Evolutionary conservation across 2,329 filamentous ascomycete genomes (phyloP), one percentile per base, ranked within the genome.

Genomic region (Xylaria sp.): DNA sequence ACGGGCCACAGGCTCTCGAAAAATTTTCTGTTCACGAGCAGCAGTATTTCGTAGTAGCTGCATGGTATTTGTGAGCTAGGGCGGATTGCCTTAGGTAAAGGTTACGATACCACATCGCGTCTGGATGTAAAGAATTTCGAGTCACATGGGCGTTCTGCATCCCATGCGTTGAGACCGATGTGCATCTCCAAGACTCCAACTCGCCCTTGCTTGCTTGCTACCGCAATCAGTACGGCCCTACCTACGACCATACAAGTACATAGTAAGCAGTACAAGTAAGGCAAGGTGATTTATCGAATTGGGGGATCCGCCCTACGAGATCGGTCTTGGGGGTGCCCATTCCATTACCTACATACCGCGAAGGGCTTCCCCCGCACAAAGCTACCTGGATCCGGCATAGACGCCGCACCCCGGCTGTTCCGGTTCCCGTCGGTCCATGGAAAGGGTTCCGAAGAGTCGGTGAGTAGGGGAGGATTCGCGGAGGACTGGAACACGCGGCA

Each of bases 401-500:
- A 54, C 60, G 58, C 59, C 59, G 59, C 59, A 62, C 37, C 48
- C 30, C 49, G 55, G 39, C 47, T 44, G 37, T 37, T 47, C 55
- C 59, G 52, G 57, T 62, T 53, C 55, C 18, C 11, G 4, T 19
- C 18, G 16, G 47, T 23, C 13, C 42, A 57, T 34, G 57, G 57
- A 48, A 47, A 57, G 30, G 49, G 39, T 58, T 42, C 62, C 62
- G 62, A 58, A 61, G 35, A 63, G 59, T 59, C 62, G 62, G 62
- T 63, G 62, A 62, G 18, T 35, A 55, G 35, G 13, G 19, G 18
- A 54, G 37, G 49, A 23, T 34, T 49, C 44, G 51, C n/a, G 52
- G 52, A 4, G 30, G 35, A 8, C 34, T 52, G 49, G 39, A 19
- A 53, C 16, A 44, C 11, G 8, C 37, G 11, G 37, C 9, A 42